Conservation (phyloP, 139 green algal species). For the Micromonas commoda region DNA sequence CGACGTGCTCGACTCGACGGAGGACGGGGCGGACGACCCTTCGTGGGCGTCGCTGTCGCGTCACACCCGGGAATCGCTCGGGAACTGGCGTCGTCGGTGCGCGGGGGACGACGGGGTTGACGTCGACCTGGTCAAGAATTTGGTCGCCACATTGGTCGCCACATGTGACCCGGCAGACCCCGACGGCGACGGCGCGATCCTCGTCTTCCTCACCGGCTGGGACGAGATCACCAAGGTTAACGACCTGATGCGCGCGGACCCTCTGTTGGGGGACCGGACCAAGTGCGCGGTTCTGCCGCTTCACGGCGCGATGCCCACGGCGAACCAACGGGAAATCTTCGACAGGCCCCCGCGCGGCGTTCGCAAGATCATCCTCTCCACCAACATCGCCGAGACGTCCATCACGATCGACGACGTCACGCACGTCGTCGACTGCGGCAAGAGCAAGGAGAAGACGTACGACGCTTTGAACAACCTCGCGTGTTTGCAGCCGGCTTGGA, state of each 20-base stretch:
- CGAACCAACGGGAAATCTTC: conserved; percentile 43
- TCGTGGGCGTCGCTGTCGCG: no score
- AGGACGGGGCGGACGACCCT: no score
- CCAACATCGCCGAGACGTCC: conserved; percentile 76
- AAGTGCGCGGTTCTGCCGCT: conserved; percentile 37
- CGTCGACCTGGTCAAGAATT: no score
- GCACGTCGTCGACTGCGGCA: conserved; percentile 64
- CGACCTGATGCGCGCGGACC: conserved; percentile 16
- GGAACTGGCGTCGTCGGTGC: no score
- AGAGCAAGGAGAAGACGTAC: conserved; percentile 75
- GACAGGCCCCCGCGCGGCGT: conserved; percentile 35
- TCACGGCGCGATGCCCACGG: conserved; percentile 44
- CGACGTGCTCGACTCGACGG: no score
- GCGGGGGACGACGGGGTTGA: no score
- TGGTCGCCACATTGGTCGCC: no score
- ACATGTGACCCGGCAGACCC: not conserved
- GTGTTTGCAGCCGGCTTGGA: conserved; percentile 51
- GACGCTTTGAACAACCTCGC: conserved; percentile 65
- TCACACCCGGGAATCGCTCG: no score
- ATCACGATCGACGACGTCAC: conserved; percentile 80
- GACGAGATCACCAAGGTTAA: conserved; percentile 47
- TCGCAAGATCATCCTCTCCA: conserved; percentile 57
- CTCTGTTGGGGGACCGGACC: conserved; percentile 14
- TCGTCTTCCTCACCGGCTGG: conserved; percentile 51
- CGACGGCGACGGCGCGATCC: conserved; percentile 33